Base-by-base conservation (phyloP, 768 basidiomycete species). In the Russula earlei region DNA sequence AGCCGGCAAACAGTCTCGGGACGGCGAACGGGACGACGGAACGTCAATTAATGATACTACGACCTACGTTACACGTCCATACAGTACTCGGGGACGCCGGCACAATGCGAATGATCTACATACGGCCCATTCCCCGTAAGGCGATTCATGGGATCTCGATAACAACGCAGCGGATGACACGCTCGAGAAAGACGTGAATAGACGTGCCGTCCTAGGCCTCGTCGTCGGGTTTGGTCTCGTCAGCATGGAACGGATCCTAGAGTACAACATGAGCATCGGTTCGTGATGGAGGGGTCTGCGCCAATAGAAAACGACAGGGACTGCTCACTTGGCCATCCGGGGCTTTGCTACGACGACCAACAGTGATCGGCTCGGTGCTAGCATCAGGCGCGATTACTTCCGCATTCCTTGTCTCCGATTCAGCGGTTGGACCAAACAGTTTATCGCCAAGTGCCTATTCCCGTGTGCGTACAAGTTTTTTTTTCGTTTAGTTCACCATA, bases 311-410 rank as follows among this genome's bases (percentile, higher is more conserved):
- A 14, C n/a, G 1, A 14, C 40, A 52, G 12, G 40, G 22, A 5
- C 14, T 15, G 14, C 51, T 53, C 25, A 58, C 56, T 10, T 20
- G 4, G 34, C 56, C 56, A 43, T 43, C 40, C 1, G 45, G 46
- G 19, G 15, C 19, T 17, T 19, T 38, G 46, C 56, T 58, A 34
- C 33, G 56, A 31, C 51, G 52, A 33, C 56, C 56, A 10, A 24
- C 15, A 5, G 25, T 27, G 17, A 22, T 9, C 4, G 52, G 46
- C 20, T 33, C 8, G 19, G 15, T 36, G 46, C 25, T 53, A 11
- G 56, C 51, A 10, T 31, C 25, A 31, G 52, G 40, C 8, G n/a
- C n/a, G 34, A 58, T 37, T 1, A 9, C 11, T n/a, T 34, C 14
- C 15, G 56, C 40, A 2, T 43, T 15, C 22, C 0, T 19, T 25